phyloP scores from a whole-genome alignment of 2,329 filamentous ascomycete genomes.

The Coccinonectria pachysandricola region DNA sequence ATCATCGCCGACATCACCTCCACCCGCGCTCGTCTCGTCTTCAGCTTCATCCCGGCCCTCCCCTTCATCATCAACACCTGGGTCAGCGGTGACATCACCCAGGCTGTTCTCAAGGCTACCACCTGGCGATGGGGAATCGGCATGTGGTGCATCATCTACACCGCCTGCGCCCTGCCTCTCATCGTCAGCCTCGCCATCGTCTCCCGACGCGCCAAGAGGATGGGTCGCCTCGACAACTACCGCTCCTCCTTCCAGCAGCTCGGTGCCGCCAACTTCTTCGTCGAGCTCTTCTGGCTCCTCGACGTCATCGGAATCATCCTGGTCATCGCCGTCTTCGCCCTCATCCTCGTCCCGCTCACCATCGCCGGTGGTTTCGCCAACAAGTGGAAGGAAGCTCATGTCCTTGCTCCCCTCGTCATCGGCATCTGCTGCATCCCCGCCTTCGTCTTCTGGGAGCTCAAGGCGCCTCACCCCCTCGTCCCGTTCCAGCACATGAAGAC shows the following conservation, averaged over 20 bases:
- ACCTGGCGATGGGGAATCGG: slow-evolving; percentile 54
- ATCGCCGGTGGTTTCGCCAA: slow-evolving; percentile 32
- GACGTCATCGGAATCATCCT: slow-evolving; percentile 36
- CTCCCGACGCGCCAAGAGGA: slow-evolving; percentile 39
- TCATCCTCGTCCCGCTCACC: slow-evolving; percentile 35
- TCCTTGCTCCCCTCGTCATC: slow-evolving; percentile 35
- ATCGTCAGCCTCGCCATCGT: slow-evolving; percentile 41
- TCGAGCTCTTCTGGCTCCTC: slow-evolving; percentile 36
- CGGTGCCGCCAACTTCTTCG: slow-evolving; percentile 22
- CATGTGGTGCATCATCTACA: slow-evolving; percentile 56
- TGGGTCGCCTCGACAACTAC: slow-evolving; percentile 34
- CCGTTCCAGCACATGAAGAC: slow-evolving; percentile 53
- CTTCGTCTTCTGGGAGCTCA: slow-evolving; percentile 39
- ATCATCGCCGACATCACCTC: slow-evolving; percentile 56
- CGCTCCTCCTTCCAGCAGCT: slow-evolving; percentile 22
- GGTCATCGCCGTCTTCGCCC: slow-evolving; percentile 34
- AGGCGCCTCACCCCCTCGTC: slow-evolving; percentile 42
- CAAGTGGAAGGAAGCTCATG: slow-evolving; percentile 27
- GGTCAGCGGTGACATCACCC: slow-evolving; percentile 48
- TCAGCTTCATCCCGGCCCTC: slow-evolving; percentile 51
- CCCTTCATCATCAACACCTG: slow-evolving; percentile 57
- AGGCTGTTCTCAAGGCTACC: slow-evolving; percentile 35
- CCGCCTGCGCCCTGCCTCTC: slow-evolving; percentile 46
- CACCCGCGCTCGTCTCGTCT: slow-evolving; percentile 50
- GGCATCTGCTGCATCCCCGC: slow-evolving; percentile 37